Evolutionary conservation across 176 grass and related monocot species (phyloP).

Genomic region (Musa schizocarpa): DNA sequence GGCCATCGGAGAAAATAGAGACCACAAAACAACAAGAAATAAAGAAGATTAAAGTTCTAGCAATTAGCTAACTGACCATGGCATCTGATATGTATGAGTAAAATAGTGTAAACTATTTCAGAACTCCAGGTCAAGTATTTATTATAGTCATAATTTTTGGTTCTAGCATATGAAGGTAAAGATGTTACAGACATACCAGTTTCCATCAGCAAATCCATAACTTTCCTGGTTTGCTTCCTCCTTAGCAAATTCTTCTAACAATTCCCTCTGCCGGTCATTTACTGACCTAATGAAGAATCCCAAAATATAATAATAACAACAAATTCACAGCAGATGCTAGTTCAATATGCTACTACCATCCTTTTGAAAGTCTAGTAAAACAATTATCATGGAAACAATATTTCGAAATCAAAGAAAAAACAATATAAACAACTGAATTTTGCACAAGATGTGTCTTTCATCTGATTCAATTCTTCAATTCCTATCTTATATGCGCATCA

Average conservation of each 20-base stretch:
- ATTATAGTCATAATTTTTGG: neutral
- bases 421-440: neutral
- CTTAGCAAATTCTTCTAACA: slow-evolving; percentile 87
- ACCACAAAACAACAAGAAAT: neutral
- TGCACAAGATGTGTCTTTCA: neutral
- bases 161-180: neutral
- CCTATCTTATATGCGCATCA: no score
- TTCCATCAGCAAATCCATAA: slow-evolving; percentile 39
- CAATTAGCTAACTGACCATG: no score
- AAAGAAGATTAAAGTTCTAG: neutral
- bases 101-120: no score
- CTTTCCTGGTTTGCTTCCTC: slow-evolving; percentile 69
- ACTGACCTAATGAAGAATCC: slow-evolving; percentile 45
- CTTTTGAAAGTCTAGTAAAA: neutral
- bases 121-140: neutral
- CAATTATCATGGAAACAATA: neutral
- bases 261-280: slow-evolving; percentile 54
- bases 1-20: neutral
- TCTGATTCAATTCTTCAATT: neutral
- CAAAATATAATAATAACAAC: neutral
- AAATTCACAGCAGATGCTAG: neutral
- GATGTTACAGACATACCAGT: slow-evolving; percentile 42
- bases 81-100: no score
- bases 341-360: neutral
- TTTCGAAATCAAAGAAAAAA: neutral